Evolutionary conservation across 768 basidiomycete genomes (phyloP).

Genomic region (Hebeloma cylindrosporum): DNA sequence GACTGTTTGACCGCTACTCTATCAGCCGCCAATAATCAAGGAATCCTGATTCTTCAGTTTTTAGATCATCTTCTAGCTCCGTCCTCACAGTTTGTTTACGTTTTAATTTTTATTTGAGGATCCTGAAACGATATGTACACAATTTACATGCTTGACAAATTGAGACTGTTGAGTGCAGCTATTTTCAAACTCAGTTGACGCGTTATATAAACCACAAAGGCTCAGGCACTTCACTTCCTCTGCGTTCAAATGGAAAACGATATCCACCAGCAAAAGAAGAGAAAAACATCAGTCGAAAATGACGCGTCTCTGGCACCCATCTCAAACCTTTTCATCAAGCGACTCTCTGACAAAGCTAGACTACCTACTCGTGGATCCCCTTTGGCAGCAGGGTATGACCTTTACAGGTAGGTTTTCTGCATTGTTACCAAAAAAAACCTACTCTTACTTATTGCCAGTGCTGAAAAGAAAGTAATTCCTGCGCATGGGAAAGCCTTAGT

Average conservation of each 20-base stretch:
- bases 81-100: too few species aligned
- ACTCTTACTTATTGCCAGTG: conserved; percentile 44
- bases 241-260: conserved; percentile 23
- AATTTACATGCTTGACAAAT: too few species aligned
- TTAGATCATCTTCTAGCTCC: too few species aligned
- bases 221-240: background rate
- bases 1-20: too few species aligned
- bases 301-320: conserved; percentile 37
- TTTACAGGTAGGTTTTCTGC: conserved; percentile 70
- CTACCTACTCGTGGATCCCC: conserved; percentile 86
- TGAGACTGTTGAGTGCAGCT: too few species aligned
- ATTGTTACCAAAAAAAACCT: conserved; percentile 1
- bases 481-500: conserved; percentile 90
- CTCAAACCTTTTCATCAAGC: conserved; percentile 75
- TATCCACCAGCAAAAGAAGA: conserved; percentile 46
- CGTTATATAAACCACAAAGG: conserved; percentile 23
- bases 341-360: conserved; percentile 76
- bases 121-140: too few species aligned
- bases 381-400: conserved; percentile 91
- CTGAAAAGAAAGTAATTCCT: conserved; percentile 81
- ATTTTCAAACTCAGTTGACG: conserved; percentile 38
- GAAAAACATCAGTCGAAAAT: conserved; percentile 42
- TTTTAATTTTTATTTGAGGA: too few species aligned
- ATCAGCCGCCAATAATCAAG: too few species aligned
- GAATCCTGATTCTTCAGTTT: too few species aligned